Base-by-base conservation (phyloP, 2,329 filamentous ascomycete genomes). In the Calonectria leucothoes region DNA sequence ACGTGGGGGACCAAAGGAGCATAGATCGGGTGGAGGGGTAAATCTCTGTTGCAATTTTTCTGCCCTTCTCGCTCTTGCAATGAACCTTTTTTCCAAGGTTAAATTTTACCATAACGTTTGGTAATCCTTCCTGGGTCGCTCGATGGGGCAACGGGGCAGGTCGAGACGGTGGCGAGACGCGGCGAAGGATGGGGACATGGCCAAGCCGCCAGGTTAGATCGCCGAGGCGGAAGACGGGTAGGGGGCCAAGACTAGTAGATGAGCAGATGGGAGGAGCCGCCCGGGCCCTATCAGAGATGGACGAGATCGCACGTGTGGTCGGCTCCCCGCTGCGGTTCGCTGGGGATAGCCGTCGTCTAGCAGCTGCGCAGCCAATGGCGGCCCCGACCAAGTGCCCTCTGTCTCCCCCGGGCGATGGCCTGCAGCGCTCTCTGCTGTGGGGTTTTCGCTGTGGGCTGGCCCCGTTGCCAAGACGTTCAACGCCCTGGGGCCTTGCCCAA, bases 51-150 rank as follows among this genome's bases (percentile, higher is more conserved):
- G 42, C 42, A 14, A 20, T 39, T 59, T 59, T 57, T 61, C 20
- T 11, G 5, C 15, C 7, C 33, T 25, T 39, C n/a, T 14, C 29
- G 51, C 27, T 37, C 31, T 27, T 33, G 15, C 25, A 64, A 52
- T 37, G 55, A 71, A 71, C 52, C 70, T 57, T 72, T 72, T 68
- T 55, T 57, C 57, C 64, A 72, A 68, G 70, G 70, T 72, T 72
- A 72, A 71, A 35, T 55, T 68, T 57, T 59, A 67, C 45, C 45
- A 67, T 64, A 63, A 66, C 23, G 49, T 35, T 27, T 35, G 17
- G 27, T 20, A 35, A 39, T 31, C 55, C 31, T 15, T 25, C 5
- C 31, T 27, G 35, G 25, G 17, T n/a, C n/a, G n/a, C 6, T 48
- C 45, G 66, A 69, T 29, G 55, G 55, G 14, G 29, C 35, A n/a